Conservation (phyloP, 345 rosid species). For the Trapa incisa region DNA sequence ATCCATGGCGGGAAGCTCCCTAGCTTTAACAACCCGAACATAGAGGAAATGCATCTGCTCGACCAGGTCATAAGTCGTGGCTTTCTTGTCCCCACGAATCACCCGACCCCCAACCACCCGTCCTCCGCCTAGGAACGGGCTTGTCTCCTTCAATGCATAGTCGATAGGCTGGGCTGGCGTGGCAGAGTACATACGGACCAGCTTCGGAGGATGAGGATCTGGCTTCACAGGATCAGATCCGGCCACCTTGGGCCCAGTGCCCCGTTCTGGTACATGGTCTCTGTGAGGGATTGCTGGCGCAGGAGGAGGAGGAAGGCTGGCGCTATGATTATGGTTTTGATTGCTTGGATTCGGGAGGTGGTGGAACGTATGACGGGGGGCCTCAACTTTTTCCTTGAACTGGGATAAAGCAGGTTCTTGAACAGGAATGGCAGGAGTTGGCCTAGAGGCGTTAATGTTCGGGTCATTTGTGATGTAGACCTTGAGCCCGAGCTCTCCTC, state of each 20-base stretch:
- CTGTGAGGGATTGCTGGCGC: conserved; percentile 38
- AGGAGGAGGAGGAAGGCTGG: conserved; percentile 36
- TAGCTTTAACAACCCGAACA: conserved; percentile 92
- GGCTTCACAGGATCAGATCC: conserved; percentile 59
- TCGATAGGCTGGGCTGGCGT: conserved; percentile 66
- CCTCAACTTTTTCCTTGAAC: conserved; percentile 16
- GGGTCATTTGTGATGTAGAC: conserved; percentile 64
- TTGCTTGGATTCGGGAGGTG: conserved; percentile 62
- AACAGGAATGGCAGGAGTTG: conserved; percentile 20
- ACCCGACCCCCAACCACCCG: conserved; percentile 83
- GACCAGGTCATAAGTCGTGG: conserved; percentile 93
- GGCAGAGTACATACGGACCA: conserved; percentile 56
- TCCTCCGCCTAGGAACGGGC: conserved; percentile 91
- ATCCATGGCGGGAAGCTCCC: conserved; percentile 81
- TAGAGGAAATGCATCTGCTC: conserved; percentile 92
- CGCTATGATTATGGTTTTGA: conserved; percentile 34
- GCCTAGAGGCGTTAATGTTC: conserved; percentile 50
- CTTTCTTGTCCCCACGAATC: conserved; percentile 61
- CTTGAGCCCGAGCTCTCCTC: conserved; percentile 92
- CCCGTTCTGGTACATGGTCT: conserved; percentile 15
- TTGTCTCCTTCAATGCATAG: conserved; percentile 79
- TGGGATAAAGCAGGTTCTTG: conserved; percentile 4
- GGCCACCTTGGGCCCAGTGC: conserved; percentile 23
- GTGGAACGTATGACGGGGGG: conserved; percentile 53
- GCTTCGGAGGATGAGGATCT: conserved; percentile 51